These are phyloP conservation scores for Stentor roeselii DNA, from an alignment of 73 alveolate genomes.

Conservation along the genomic window DNA sequence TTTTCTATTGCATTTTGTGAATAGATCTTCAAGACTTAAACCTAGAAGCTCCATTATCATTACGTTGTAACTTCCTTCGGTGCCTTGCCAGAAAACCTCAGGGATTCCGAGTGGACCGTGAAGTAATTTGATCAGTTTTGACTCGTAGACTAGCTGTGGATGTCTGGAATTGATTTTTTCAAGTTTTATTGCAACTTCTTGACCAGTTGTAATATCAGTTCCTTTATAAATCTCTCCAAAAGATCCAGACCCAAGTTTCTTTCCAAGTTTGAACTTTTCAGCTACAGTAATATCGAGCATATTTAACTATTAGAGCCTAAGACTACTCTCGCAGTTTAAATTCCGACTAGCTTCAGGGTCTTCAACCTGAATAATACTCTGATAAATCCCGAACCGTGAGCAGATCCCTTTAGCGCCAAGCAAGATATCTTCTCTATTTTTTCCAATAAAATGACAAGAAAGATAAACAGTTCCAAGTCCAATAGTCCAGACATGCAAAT, in stretches of 20 bases:
- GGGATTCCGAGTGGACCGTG: slow-evolving; percentile 37
- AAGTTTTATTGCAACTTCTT: slow-evolving; percentile 78
- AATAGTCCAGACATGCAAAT: slow-evolving; percentile 90
- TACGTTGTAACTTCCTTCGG: slow-evolving; percentile 69
- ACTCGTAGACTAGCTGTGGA: slow-evolving; percentile 66
- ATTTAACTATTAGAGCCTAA: neutral
- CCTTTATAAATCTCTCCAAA: slow-evolving; percentile 74
- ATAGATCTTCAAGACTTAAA: slow-evolving; percentile 79
- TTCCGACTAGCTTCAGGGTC: slow-evolving; percentile 17
- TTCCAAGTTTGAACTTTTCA: slow-evolving; percentile 46
- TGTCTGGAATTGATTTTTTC: slow-evolving; percentile 54
- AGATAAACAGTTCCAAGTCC: slow-evolving; percentile 73
- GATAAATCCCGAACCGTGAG: slow-evolving; percentile 60
- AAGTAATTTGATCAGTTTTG: slow-evolving; percentile 46
- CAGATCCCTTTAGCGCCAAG: slow-evolving; percentile 71
- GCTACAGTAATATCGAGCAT: slow-evolving; percentile 38
- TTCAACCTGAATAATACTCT: slow-evolving; percentile 79
- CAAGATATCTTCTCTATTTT: slow-evolving; percentile 45
- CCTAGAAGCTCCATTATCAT: slow-evolving; percentile 90
- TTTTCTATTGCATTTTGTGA: slow-evolving; percentile 47
- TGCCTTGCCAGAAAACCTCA: slow-evolving; percentile 36
- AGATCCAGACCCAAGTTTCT: slow-evolving; percentile 71
- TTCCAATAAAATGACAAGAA: slow-evolving; percentile 61
- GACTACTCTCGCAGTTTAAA: neutral
- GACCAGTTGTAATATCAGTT: slow-evolving; percentile 43